These are phyloP conservation scores for Claviceps purpurea DNA, from an alignment of 2,329 filamentous ascomycete species.

Conservation along the genomic window DNA sequence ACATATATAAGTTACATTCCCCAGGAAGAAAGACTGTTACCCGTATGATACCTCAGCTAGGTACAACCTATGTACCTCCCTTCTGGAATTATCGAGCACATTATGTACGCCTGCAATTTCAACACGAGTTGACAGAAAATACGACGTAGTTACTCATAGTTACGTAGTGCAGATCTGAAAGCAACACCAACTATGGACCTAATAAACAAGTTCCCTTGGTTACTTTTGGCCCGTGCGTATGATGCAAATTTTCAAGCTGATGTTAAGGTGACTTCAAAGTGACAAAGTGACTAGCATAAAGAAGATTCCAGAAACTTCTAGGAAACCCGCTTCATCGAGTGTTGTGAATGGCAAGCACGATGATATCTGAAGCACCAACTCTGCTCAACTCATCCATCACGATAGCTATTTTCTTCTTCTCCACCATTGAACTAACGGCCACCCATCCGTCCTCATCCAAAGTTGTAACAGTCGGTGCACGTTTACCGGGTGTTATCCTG, in stretches of 20 bases:
- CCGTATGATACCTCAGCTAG: too few species aligned
- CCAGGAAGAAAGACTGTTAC: too few species aligned
- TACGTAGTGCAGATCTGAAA: too few species aligned
- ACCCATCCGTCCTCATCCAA: conserved; percentile 87
- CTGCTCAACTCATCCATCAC: conserved; percentile 75
- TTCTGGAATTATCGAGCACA: too few species aligned
- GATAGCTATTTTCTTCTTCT: conserved; percentile 69
- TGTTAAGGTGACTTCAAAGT: background rate
- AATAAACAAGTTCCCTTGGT: too few species aligned
- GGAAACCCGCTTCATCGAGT: conserved; percentile 31
- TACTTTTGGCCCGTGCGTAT: too few species aligned
- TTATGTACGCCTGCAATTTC: too few species aligned
- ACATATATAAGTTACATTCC: too few species aligned
- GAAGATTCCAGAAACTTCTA: background rate
- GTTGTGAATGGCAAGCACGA: conserved; percentile 80
- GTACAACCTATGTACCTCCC: too few species aligned
- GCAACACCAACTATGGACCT: too few species aligned
- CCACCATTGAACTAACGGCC: conserved; percentile 87
- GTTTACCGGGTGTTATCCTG: conserved; percentile 81
- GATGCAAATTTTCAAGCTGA: background rate
- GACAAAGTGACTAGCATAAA: background rate
- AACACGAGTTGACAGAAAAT: too few species aligned
- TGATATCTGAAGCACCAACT: conserved; percentile 69
- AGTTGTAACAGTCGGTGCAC: conserved; percentile 81
- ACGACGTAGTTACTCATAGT: too few species aligned